Percentiles rank a stretch among this genome's conserved stretches.
phyloP scores from a whole-genome alignment of 176 grass and related monocot species.

The Urochloa ruziziensis region DNA sequence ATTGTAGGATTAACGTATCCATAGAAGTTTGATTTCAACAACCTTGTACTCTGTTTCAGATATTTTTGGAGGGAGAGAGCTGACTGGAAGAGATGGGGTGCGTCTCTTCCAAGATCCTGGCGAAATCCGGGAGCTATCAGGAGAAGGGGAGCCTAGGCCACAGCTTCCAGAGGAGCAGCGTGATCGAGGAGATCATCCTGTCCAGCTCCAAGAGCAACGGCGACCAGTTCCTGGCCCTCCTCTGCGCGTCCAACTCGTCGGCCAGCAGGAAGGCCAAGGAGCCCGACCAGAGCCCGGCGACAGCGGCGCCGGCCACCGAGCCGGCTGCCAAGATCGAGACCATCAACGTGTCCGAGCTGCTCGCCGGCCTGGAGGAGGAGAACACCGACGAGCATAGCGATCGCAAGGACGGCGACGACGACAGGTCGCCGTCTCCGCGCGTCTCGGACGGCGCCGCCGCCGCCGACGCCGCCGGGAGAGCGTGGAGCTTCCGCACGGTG shows the following conservation, averaged over 20 bases:
- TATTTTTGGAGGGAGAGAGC: not conserved
- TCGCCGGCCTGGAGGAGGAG: slow-evolving; percentile 76
- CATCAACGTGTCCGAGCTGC: slow-evolving; percentile 65
- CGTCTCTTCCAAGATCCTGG: slow-evolving; percentile 61
- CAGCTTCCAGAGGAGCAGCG: slow-evolving; percentile 55
- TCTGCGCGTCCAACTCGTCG: slow-evolving; percentile 35
- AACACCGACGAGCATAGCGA: not conserved
- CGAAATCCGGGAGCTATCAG: slow-evolving; percentile 66
- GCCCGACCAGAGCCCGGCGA: not conserved
- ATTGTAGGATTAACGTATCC: not conserved
- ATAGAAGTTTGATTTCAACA: no score
- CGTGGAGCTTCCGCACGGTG: slow-evolving; percentile 60
- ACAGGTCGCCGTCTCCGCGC: not conserved
- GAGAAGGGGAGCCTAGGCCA: slow-evolving; percentile 46
- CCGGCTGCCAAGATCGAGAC: slow-evolving; percentile 49
- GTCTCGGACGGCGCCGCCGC: not conserved
- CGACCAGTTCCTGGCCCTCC: slow-evolving; percentile 65
- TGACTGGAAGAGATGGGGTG: slow-evolving; percentile 61
- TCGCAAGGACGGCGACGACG: not conserved
- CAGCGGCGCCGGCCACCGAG: not conserved
- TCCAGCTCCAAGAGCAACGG: slow-evolving; percentile 65
- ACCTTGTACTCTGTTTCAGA: not conserved
- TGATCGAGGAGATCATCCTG: slow-evolving; percentile 64
- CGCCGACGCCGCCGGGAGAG: not conserved
- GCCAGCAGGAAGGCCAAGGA: slow-evolving; percentile 23